These are phyloP conservation scores for Citropsis articulata DNA, from an alignment of 345 rosid genomes.

Conservation along the genomic window DNA sequence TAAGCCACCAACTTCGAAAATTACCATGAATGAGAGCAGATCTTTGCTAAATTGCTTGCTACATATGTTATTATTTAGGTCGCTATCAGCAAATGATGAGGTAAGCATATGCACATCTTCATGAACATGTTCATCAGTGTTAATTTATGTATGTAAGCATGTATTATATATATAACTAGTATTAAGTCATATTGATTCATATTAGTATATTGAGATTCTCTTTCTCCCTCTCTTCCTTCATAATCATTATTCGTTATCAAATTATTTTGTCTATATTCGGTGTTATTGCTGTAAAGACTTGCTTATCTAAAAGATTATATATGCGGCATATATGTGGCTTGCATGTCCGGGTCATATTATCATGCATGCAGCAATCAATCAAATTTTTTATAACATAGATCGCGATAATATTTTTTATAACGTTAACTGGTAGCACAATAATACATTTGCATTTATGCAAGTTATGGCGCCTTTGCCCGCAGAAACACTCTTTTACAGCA, in stretches of 20 bases:
- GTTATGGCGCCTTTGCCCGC: not conserved
- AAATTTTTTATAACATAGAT: too few species aligned
- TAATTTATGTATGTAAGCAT: not conserved
- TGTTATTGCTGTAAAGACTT: too few species aligned
- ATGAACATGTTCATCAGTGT: not conserved
- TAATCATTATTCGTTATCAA: not conserved
- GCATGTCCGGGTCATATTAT: not conserved
- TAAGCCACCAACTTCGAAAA: not conserved
- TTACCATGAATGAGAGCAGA: not conserved
- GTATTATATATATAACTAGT: not conserved
- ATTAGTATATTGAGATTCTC: not conserved
- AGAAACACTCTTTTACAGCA: not conserved
- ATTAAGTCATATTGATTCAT: not conserved
- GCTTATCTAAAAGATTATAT: not conserved
- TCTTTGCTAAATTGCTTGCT: not conserved
- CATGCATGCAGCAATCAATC: not conserved
- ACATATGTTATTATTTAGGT: not conserved
- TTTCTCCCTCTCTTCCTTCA: not conserved
- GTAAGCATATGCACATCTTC: not conserved
- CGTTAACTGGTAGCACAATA: too few species aligned
- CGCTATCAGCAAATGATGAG: not conserved
- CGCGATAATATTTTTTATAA: too few species aligned
- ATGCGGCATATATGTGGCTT: not conserved
- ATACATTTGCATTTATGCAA: too few species aligned
- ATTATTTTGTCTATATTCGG: not conserved